Evolutionary conservation across 1,284 basidiomycete genomes (phyloP), one percentile per base, ranked within the genome.

Genomic region (Ustanciosporium gigantosporum): DNA sequence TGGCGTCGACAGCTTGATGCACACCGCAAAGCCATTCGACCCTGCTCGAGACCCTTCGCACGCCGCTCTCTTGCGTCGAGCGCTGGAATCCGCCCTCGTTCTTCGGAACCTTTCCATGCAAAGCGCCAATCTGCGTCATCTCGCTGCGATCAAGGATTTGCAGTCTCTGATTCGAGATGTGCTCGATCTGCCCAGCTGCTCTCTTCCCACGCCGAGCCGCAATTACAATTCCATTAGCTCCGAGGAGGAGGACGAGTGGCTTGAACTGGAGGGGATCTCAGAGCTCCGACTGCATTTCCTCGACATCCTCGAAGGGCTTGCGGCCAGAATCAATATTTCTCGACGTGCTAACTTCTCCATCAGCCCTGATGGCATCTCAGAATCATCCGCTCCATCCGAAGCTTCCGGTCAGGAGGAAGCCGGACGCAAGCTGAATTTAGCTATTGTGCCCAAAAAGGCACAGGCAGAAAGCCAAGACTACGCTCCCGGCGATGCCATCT

Each of bases 251-350:
- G 48, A 66, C 20, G 61, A 55, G 19, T 73, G 57, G 50, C 47
- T 53, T 25, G 70, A 70, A 32, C 24, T 68, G 11, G 66, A 70
- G 36, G 70, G 68, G 19, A 41, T 72, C n/a, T 31, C 41, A 27
- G 74, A 76, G 44, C 40, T 74, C 16, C 69, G 65, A n/a, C 44
- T 65, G 17, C 60, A 76, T 43, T 51, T 69, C 36, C 65, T 76
- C 27, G 74, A 74, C 36, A 52, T 76, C 5, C 64, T 74, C 36
- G 74, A 76, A 31, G 41, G 52, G 2, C 36, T 73, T 7, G 56
- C 66, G 7, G 31, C 46, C 6, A 58, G 36, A 22, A 32, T 72
- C 9, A 22, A 46, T 3, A 29, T 73, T 11, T 59, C 57, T 31
- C 60, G 66, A 17, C 58, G 71, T 22, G 62, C 64, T 14, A 17